Percentiles rank a stretch among this genome's conserved stretches.
Conservation (phyloP, 1,139 yeast genomes). For the Candida sanyaensis region DNA sequence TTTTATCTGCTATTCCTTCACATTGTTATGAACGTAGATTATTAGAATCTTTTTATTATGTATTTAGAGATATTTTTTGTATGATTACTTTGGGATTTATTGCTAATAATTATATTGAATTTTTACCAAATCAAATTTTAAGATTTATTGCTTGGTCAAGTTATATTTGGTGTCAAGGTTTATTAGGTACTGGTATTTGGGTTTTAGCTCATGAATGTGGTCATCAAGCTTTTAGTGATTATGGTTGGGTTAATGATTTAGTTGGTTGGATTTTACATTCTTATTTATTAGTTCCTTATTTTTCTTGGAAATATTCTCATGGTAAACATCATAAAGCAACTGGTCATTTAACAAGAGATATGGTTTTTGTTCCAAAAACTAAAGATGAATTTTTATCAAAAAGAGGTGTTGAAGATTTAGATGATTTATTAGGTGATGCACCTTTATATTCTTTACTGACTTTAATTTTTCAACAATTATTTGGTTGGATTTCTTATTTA, state of each 20-base stretch:
- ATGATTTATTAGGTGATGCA: slow-evolving; percentile 70
- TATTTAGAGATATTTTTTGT: slow-evolving; percentile 54
- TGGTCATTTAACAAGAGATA: slow-evolving; percentile 77
- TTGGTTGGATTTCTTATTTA: slow-evolving; percentile 73
- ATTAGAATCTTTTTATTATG: slow-evolving; percentile 52
- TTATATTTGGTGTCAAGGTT: slow-evolving; percentile 45
- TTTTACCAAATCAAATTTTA: slow-evolving; percentile 40
- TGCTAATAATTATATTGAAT: slow-evolving; percentile 53
- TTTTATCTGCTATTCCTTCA: slow-evolving; percentile 59
- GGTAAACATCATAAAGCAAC: slow-evolving; percentile 89
- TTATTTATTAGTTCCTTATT: slow-evolving; percentile 76
- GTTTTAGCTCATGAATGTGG: slow-evolving; percentile 91
- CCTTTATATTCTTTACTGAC: slow-evolving; percentile 62
- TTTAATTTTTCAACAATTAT: slow-evolving; percentile 68
- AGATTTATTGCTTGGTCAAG: slow-evolving; percentile 62
- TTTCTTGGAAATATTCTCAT: slow-evolving; percentile 83
- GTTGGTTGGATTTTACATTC: slow-evolving; percentile 87
- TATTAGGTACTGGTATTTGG: slow-evolving; percentile 80
- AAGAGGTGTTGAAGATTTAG: slow-evolving; percentile 42
- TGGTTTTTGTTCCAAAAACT: slow-evolving; percentile 78
- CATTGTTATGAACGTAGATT: slow-evolving; percentile 62
- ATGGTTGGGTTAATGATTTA: slow-evolving; percentile 65
- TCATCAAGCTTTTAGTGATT: slow-evolving; percentile 81
- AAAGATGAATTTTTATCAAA: slow-evolving; percentile 52
- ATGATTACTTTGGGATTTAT: slow-evolving; percentile 44